Conservation (phyloP, 257 asterid species). For the Prunella vulgaris region DNA sequence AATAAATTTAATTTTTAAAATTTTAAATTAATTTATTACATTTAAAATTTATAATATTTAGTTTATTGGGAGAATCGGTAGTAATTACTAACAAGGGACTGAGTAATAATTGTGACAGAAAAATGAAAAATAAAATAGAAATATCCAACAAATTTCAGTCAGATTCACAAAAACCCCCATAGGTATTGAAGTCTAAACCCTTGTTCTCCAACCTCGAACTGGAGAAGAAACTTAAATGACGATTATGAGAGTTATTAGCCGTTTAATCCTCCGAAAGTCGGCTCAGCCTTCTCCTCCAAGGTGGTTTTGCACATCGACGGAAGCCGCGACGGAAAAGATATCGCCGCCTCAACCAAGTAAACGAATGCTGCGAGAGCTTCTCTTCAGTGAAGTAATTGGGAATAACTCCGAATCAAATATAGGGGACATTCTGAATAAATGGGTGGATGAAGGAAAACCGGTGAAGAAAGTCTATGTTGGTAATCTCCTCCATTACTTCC, state of each 20-base stretch:
- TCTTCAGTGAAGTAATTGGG: conserved; percentile 25
- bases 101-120: too few relatives aligned
- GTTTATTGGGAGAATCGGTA: too few relatives aligned
- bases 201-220: background rate
- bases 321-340: background rate
- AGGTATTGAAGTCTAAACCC: background rate
- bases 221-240: conserved; percentile 12
- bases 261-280: conserved; percentile 24
- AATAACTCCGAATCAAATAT: conserved; percentile 27
- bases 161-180: background rate
- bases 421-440: conserved; percentile 31
- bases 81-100: too few relatives aligned
- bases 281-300: conserved; percentile 21
- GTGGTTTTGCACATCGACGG: conserved; percentile 16
- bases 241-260: conserved; percentile 26
- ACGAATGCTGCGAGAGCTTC: conserved; percentile 20
- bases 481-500: conserved; percentile 34
- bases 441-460: conserved; percentile 30
- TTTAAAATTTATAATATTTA: too few relatives aligned
- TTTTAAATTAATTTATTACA: too few relatives aligned
- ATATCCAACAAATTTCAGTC: too few relatives aligned
- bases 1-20: too few relatives aligned
- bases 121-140: too few relatives aligned
- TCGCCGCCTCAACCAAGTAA: conserved; percentile 16
- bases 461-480: conserved; percentile 26